Evolutionary conservation across 2,329 filamentous ascomycete genomes (phyloP).

Genomic region (Geosmithia putterillii): DNA sequence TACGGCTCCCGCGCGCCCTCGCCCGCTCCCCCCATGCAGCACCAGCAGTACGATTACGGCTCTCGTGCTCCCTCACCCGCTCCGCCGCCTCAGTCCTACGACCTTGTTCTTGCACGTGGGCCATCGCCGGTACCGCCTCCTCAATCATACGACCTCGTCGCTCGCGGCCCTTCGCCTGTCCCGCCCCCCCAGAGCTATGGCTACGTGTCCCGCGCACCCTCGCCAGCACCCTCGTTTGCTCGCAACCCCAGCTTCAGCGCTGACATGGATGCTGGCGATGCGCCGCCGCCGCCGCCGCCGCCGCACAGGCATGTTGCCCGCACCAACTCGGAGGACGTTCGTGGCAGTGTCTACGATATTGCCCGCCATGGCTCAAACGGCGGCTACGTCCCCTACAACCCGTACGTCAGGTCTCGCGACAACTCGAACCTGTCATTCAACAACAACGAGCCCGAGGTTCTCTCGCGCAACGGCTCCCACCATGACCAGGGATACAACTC

Average conservation of each 20-base stretch:
- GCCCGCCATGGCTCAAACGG: slow-evolving; percentile 22
- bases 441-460: slow-evolving; percentile 8
- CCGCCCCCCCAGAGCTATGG: slow-evolving; percentile 9
- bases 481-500: slow-evolving; percentile 15
- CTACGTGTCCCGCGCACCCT: slow-evolving; percentile 14
- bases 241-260: slow-evolving; percentile 11
- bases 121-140: slow-evolving; percentile 17
- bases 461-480: slow-evolving; percentile 20
- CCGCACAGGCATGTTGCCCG: slow-evolving; percentile 60
- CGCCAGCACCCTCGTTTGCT: slow-evolving; percentile 20
- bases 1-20: slow-evolving; percentile 23
- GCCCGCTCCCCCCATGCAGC: slow-evolving; percentile 20
- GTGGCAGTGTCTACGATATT: slow-evolving; percentile 2
- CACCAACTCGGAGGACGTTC: slow-evolving; percentile 6
- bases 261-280: slow-evolving; percentile 29
- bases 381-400: slow-evolving; percentile 18
- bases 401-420: slow-evolving; percentile 17
- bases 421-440: slow-evolving; percentile 22
- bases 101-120: slow-evolving; percentile 9
- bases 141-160: slow-evolving; percentile 5
- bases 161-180: slow-evolving; percentile 15
- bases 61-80: slow-evolving; percentile 2
- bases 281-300: slow-evolving; percentile 69
- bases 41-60: slow-evolving; percentile 13
- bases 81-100: not conserved